Evolutionary conservation across 164 flowering plant species (phyloP), one percentile per base, ranked within the genome.

Genomic region (Cinnamomum chago): DNA sequence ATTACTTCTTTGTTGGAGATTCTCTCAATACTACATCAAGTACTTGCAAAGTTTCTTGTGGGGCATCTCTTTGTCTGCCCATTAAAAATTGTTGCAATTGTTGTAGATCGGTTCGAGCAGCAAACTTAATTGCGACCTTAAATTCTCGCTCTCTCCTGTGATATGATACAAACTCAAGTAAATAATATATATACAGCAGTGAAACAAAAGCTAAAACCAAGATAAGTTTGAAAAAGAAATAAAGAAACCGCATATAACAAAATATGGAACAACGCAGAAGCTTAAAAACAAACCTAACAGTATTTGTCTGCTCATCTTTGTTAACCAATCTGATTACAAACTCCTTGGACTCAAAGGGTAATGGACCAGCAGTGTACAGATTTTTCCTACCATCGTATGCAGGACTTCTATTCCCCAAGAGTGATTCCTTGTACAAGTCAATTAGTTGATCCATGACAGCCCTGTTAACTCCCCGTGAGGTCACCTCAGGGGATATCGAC

Each of bases 361-460:
- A 73, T 3, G 85, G 72, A 0, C 90, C 91, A 0, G 95, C 94
- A 0, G 92, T 86, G 62, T 84, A 92, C 0, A 88, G 70, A 33
- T 89, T 84, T 62, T 91, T 92, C 35, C 84, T 72, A 0, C 99
- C 97, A 84, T 95, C 99, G 79, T 86, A 95, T 0, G 87, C 97
- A 0, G 91, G 91, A 7, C 1, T 65, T 4, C 79, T 47, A 0
- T 58, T 70, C 0, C 87, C 89, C 79, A 90, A 62, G n/a, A 85
- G 86, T 0, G 93, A 77, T 0, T 71, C 74, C 0, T 73, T 0
- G 58, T 78, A 86, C 11, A 7, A 0, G 0, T 11, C 10, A 2
- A 85, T 84, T 0, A 93, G 86, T 62, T 81, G 68, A 0, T 6
- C 68, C 11, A 95, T 82, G 0, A 95, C 74, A 0, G 76, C 78